Evolutionary conservation across 352 stramenopile genomes (phyloP).

Genomic region (Phytophthora kernoviae): DNA sequence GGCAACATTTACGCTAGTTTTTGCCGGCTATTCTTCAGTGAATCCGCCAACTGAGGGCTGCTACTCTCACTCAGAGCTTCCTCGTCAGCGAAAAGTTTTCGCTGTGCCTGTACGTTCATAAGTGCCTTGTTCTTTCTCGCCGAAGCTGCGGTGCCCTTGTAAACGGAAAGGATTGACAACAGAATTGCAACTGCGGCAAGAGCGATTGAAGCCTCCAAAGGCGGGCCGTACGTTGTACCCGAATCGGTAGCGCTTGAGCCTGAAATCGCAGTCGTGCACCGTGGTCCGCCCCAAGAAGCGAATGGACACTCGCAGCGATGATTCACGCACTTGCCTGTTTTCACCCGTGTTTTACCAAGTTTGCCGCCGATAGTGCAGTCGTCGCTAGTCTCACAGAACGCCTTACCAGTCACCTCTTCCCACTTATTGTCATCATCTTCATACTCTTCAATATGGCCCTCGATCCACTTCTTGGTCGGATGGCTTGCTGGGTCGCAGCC

Average conservation of each 20-base stretch:
- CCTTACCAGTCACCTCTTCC: slow-evolving; percentile 56
- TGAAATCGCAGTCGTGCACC: slow-evolving; percentile 47
- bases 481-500: slow-evolving; percentile 49
- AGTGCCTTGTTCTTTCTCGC: slow-evolving; percentile 11
- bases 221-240: slow-evolving; percentile 35
- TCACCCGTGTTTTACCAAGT: slow-evolving; percentile 17
- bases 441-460: slow-evolving; percentile 50
- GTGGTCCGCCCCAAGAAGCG: slow-evolving; percentile 53
- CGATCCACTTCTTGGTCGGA: slow-evolving; percentile 54
- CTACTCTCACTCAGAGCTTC: neutral
- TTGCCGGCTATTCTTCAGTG: too few species aligned
- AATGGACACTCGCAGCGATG: slow-evolving; percentile 41
- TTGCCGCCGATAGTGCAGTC: slow-evolving; percentile 54
- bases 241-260: slow-evolving; percentile 7
- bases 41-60: too few species aligned
- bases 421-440: slow-evolving; percentile 53
- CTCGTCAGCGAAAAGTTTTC: neutral
- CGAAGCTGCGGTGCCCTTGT: slow-evolving; percentile 4
- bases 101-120: neutral
- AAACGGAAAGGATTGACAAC: slow-evolving; percentile 36
- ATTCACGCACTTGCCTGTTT: slow-evolving; percentile 44
- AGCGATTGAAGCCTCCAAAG: slow-evolving; percentile 35
- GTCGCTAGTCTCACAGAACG: slow-evolving; percentile 49
- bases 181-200: slow-evolving; percentile 35
- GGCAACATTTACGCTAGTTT: too few species aligned